These are phyloP conservation scores for Globisporangium nagaii DNA, from an alignment of 352 stramenopile species.

Conservation along the genomic window DNA sequence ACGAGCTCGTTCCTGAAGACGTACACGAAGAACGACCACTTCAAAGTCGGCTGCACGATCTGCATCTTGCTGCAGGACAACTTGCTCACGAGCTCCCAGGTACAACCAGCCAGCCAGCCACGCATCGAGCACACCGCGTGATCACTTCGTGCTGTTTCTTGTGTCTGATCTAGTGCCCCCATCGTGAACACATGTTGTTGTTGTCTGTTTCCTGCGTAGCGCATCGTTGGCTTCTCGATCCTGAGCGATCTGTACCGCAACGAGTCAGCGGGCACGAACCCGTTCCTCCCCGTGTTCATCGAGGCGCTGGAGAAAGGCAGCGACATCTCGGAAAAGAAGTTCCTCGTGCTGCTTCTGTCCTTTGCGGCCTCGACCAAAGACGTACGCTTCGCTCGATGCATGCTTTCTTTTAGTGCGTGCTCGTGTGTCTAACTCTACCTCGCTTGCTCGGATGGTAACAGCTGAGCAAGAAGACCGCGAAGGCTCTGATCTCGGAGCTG, in stretches of 20 bases:
- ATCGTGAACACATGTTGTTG: too few species aligned
- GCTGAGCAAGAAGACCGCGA: slow-evolving; percentile 69
- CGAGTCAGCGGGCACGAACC: slow-evolving; percentile 71
- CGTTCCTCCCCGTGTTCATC: slow-evolving; percentile 85
- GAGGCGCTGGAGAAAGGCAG: slow-evolving; percentile 72
- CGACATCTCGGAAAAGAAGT: slow-evolving; percentile 76
- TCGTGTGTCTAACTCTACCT: background rate
- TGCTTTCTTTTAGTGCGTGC: background rate
- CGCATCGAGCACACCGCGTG: too few species aligned
- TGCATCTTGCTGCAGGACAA: slow-evolving; percentile 89
- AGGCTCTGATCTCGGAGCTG: slow-evolving; percentile 62
- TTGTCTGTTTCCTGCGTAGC: slow-evolving; percentile 33
- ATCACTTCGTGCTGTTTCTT: too few species aligned
- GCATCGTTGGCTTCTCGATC: slow-evolving; percentile 84
- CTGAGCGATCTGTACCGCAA: slow-evolving; percentile 82
- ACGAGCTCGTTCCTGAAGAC: slow-evolving; percentile 60
- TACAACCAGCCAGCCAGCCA: slow-evolving; percentile 10
- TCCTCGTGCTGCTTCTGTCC: slow-evolving; percentile 63
- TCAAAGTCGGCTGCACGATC: slow-evolving; percentile 88
- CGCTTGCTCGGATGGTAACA: too few species aligned
- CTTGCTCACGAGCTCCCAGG: slow-evolving; percentile 85
- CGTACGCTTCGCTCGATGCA: slow-evolving; percentile 17
- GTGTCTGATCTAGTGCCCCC: too few species aligned
- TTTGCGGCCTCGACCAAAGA: slow-evolving; percentile 39
- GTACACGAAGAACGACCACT: slow-evolving; percentile 87